phyloP scores from a whole-genome alignment of 2,329 filamentous ascomycete species.

The Epichloe sibirici region DNA sequence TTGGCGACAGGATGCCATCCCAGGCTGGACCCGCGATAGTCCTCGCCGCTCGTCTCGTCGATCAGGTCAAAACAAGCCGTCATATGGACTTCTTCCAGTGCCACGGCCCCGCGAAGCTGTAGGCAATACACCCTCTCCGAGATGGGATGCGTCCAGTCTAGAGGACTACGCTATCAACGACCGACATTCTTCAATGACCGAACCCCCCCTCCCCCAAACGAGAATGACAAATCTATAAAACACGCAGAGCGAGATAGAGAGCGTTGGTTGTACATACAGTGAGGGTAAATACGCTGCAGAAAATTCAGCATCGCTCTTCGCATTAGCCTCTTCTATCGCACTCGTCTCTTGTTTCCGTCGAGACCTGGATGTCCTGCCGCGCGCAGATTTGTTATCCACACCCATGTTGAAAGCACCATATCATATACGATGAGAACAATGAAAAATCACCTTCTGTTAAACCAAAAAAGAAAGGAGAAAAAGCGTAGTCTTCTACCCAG shows the following conservation, averaged over 20 bases:
- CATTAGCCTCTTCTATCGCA: background rate
- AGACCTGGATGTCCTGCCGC: background rate
- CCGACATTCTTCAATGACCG: no score
- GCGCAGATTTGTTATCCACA: background rate
- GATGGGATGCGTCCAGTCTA: conserved; percentile 38
- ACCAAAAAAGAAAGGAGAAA: background rate
- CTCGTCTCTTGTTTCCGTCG: background rate
- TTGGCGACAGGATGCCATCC: conserved; percentile 55
- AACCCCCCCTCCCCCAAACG: no score
- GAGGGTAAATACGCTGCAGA: conserved; percentile 1
- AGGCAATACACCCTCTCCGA: conserved; percentile 30
- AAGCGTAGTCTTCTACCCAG: background rate
- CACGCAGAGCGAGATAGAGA: background rate
- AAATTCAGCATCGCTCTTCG: conserved; percentile 2
- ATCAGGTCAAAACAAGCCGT: conserved; percentile 44
- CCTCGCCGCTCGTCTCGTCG: conserved; percentile 47
- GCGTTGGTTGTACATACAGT: conserved; percentile 20
- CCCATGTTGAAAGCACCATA: background rate
- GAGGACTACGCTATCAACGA: background rate
- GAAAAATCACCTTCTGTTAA: background rate
- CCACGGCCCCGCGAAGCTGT: conserved; percentile 26
- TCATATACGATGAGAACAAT: background rate
- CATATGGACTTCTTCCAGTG: conserved; percentile 33
- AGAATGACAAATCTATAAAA: background rate
- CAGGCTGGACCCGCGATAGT: conserved; percentile 49